phyloP scores from a whole-genome alignment of 805 yeast genomes.

The Candida boidinii region DNA sequence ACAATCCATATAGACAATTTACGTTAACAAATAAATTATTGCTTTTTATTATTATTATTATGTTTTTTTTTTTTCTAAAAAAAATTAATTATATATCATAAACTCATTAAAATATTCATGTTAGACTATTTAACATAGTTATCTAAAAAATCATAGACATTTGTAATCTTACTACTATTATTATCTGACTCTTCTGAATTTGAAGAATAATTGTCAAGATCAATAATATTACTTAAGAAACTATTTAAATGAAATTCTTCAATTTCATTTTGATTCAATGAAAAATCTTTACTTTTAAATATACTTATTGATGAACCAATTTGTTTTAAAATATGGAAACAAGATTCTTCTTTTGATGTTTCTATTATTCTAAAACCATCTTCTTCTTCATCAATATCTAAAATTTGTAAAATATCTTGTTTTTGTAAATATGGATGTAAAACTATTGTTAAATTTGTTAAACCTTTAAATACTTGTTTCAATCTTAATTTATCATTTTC shows the following conservation, averaged over 20 bases:
- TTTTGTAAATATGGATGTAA: conserved; percentile 18
- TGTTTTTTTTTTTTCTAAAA: not conserved
- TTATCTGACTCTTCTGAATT: not conserved
- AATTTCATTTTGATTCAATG: conserved; percentile 6
- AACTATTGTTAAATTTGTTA: conserved; percentile 17
- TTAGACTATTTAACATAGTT: too few species aligned
- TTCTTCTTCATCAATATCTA: conserved; percentile 14
- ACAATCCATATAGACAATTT: not conserved
- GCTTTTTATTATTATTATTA: not conserved
- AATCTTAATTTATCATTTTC: conserved; percentile 2
- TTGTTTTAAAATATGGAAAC: conserved; percentile 50
- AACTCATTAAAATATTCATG: too few species aligned
- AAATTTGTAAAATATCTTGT: conserved; percentile 7
- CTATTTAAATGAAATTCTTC: conserved; percentile 17
- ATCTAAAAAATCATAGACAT: not conserved
- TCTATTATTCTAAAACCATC: conserved; percentile 28
- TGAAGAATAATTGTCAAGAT: conserved; percentile 5
- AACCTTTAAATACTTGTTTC: conserved; percentile 7
- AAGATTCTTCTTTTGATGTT: conserved; percentile 39
- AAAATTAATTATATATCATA: not conserved
- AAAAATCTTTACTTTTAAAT: conserved; percentile 13
- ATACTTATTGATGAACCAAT: conserved; percentile 21
- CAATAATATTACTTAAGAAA: conserved; percentile 15
- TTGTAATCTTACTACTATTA: too few species aligned
- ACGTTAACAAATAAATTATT: not conserved